These are phyloP conservation scores for Dentipellis sp. DNA, from an alignment of 768 basidiomycete genomes.

Conservation along the genomic window DNA sequence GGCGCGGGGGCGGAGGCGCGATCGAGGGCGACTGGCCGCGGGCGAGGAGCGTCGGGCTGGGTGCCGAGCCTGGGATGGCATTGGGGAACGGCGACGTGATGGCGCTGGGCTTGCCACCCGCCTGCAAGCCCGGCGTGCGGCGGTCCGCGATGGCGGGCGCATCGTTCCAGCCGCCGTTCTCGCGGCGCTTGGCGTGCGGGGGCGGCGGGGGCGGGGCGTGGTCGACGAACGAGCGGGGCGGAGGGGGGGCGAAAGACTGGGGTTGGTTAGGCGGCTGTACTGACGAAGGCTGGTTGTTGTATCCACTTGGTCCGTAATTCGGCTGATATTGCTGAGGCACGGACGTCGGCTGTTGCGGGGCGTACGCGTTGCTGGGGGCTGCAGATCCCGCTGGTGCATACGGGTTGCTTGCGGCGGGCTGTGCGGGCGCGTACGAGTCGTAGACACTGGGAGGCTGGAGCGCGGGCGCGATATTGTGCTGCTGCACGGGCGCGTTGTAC, in stretches of 20 bases:
- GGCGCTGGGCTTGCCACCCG: slow-evolving; percentile 48
- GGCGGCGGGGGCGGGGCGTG: slow-evolving; percentile 45
- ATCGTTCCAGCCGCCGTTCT: slow-evolving; percentile 90
- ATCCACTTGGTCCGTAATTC: slow-evolving; percentile 7
- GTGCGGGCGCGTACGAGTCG: slow-evolving; percentile 13
- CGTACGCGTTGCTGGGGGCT: background rate
- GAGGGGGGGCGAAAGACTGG: slow-evolving; percentile 26
- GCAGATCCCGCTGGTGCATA: slow-evolving; percentile 9
- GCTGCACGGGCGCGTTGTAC: slow-evolving; percentile 15
- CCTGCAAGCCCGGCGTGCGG: slow-evolving; percentile 43
- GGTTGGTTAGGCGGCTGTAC: slow-evolving; percentile 27
- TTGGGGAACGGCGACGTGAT: slow-evolving; percentile 90
- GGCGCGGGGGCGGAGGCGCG: slow-evolving; percentile 51
- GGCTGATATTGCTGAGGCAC: slow-evolving; percentile 6
- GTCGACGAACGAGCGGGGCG: slow-evolving; percentile 31
- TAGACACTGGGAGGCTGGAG: slow-evolving; percentile 12
- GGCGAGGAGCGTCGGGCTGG: slow-evolving; percentile 4
- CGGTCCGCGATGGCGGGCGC: slow-evolving; percentile 48
- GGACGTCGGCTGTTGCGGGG: slow-evolving; percentile 6
- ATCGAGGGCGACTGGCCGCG: slow-evolving; percentile 31
- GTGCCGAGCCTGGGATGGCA: slow-evolving; percentile 8
- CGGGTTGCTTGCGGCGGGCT: slow-evolving; percentile 13
- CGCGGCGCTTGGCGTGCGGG: slow-evolving; percentile 36
- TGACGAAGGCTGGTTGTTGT: slow-evolving; percentile 8
- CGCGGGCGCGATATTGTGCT: slow-evolving; percentile 15